These are phyloP conservation scores for Kurtzmaniella fragi DNA, from an alignment of 805 yeast species.

Conservation along the genomic window DNA sequence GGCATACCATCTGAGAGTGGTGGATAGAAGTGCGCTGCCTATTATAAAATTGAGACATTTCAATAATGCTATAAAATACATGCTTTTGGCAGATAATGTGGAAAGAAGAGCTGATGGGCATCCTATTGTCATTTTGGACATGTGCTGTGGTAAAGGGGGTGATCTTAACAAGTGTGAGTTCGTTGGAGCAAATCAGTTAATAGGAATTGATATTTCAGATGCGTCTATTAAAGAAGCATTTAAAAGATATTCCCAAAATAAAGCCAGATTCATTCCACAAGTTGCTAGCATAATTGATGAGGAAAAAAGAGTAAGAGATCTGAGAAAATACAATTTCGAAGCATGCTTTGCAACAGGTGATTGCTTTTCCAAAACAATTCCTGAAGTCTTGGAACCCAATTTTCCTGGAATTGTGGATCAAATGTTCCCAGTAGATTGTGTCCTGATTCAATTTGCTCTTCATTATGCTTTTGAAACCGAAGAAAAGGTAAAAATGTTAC, in stretches of 20 bases:
- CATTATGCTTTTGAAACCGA: conserved; percentile 94
- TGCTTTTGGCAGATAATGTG: conserved; percentile 68
- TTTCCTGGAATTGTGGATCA: conserved; percentile 58
- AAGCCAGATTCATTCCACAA: conserved; percentile 33
- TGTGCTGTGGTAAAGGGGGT: conserved; percentile 98
- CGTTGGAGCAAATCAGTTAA: conserved; percentile 66
- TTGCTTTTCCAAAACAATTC: conserved; percentile 70
- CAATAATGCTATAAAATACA: conserved; percentile 88
- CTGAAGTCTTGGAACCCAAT: conserved; percentile 57
- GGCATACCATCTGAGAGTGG: conserved; percentile 60
- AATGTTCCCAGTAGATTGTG: conserved; percentile 78
- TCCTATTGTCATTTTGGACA: conserved; percentile 57
- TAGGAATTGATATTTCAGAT: conserved; percentile 91
- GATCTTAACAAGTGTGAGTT: conserved; percentile 87
- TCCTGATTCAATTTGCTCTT: conserved; percentile 85
- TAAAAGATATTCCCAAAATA: conserved; percentile 58
- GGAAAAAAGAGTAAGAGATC: conserved; percentile 20
- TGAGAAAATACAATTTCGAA: conserved; percentile 57
- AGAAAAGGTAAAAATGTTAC: conserved; percentile 64
- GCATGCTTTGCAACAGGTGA: conserved; percentile 90
- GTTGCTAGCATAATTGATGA: conserved; percentile 6
- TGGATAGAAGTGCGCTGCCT: conserved; percentile 68
- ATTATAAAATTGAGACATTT: conserved; percentile 82
- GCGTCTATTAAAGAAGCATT: conserved; percentile 82
- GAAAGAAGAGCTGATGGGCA: conserved; percentile 21